phyloP scores from a whole-genome alignment of 2,329 filamentous ascomycete species.

The Phaeophleospora eucalypticola region DNA sequence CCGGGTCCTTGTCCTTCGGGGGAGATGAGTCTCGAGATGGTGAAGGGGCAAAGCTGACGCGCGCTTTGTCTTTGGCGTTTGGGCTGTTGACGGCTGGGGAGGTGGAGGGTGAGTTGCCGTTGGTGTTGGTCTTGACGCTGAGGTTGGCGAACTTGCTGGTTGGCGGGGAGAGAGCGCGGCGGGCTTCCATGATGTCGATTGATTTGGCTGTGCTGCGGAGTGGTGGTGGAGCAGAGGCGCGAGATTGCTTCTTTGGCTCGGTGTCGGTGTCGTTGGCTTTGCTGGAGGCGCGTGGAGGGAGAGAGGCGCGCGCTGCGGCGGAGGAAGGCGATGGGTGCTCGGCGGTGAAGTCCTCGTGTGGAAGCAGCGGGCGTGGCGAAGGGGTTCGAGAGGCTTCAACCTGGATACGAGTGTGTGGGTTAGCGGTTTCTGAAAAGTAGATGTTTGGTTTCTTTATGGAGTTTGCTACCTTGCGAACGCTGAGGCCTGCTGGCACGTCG shows the following conservation, averaged over 20 bases:
- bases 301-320: neutral
- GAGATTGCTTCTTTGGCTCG: neutral
- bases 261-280: neutral
- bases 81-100: too few relatives aligned
- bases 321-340: neutral
- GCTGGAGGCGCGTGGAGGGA: neutral
- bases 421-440: too few relatives aligned
- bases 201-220: too few relatives aligned
- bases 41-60: too few relatives aligned
- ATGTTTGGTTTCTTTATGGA: too few relatives aligned
- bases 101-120: neutral
- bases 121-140: neutral
- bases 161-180: too few relatives aligned
- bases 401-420: too few relatives aligned
- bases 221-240: too few relatives aligned
- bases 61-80: too few relatives aligned
- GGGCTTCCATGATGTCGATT: too few relatives aligned
- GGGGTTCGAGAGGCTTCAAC: neutral
- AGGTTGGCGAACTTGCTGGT: neutral
- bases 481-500: slow-evolving; percentile 1
- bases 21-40: too few relatives aligned
- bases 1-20: too few relatives aligned
- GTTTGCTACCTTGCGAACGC: slow-evolving; percentile 5
- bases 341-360: neutral
- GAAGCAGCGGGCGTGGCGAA: slow-evolving; percentile 1